Evolutionary conservation across 1,139 yeast species (phyloP).

Genomic region (Pichia sp.): DNA sequence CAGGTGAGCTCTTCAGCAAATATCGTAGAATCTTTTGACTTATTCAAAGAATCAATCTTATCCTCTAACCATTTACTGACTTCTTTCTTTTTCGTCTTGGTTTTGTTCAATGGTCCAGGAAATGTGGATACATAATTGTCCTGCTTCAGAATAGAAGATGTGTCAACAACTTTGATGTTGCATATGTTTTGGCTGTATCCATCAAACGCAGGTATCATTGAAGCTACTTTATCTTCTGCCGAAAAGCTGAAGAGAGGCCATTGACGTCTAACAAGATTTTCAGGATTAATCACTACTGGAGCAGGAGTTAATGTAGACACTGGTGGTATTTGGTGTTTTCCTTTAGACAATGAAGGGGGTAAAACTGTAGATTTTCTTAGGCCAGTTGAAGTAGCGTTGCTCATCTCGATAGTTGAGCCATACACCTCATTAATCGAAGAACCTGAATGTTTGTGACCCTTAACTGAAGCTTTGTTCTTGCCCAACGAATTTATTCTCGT

Average conservation of each 20-base stretch:
- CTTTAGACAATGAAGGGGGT: constrained; percentile 22
- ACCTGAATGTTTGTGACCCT: constrained; percentile 10
- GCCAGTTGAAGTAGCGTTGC: constrained; percentile 22
- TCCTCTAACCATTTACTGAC: constrained; percentile 56
- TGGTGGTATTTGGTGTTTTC: constrained; percentile 6
- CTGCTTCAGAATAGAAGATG: constrained; percentile 33
- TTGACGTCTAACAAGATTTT: constrained; percentile 43
- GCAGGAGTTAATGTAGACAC: constrained; percentile 25
- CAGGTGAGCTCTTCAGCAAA: constrained; percentile 25
- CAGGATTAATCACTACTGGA: constrained; percentile 34
- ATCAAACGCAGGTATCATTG: constrained; percentile 41
- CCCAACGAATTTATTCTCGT: constrained; percentile 1
- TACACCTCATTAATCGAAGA: constrained; percentile 26
- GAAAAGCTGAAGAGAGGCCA: constrained; percentile 81
- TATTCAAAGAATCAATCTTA: constrained; percentile 26
- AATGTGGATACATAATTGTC: constrained; percentile 30
- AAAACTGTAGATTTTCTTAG: constrained; percentile 20
- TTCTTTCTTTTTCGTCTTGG: constrained; percentile 57
- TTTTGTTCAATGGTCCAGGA: constrained; percentile 63
- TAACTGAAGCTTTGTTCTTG: background rate
- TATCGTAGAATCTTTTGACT: constrained; percentile 12
- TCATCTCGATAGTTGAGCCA: constrained; percentile 26
- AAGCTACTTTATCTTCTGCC: constrained; percentile 39
- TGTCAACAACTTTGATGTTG: constrained; percentile 32
- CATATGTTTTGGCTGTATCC: constrained; percentile 27